These are phyloP conservation scores for Cryoendolithus antarcticus DNA, from an alignment of 2,329 filamentous ascomycete genomes.

Conservation along the genomic window DNA sequence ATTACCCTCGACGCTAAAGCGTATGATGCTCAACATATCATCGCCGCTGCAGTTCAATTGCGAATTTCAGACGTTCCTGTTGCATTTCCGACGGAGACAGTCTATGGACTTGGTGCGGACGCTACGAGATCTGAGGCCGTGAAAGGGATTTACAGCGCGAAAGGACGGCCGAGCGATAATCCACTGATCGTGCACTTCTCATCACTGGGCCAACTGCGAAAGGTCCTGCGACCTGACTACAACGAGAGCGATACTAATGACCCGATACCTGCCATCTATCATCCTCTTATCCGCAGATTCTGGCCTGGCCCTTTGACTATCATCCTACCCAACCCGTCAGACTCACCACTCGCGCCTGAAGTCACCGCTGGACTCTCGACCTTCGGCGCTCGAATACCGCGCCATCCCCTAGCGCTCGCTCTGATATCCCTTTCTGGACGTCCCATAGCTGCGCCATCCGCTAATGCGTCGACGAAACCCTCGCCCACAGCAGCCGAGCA, in stretches of 20 bases:
- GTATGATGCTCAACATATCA: slow-evolving; percentile 41
- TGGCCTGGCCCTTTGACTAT: slow-evolving; percentile 95
- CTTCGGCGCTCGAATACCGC: slow-evolving; percentile 84
- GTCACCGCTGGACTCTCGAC: slow-evolving; percentile 76
- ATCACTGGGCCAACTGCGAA: slow-evolving; percentile 63
- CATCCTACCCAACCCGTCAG: slow-evolving; percentile 62
- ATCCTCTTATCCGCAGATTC: slow-evolving; percentile 64
- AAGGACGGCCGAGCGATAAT: slow-evolving; percentile 85
- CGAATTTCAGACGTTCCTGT: slow-evolving; percentile 60
- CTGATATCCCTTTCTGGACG: slow-evolving; percentile 69
- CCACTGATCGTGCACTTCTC: slow-evolving; percentile 87
- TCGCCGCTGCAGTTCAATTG: slow-evolving; percentile 54
- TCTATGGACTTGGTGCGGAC: slow-evolving; percentile 94
- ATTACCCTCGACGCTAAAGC: slow-evolving; percentile 22
- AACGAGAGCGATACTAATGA: no score
- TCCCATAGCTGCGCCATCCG: slow-evolving; percentile 82
- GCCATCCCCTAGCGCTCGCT: slow-evolving; percentile 68
- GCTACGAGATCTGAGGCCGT: slow-evolving; percentile 77
- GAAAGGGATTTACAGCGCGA: slow-evolving; percentile 81
- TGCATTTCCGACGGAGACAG: slow-evolving; percentile 93
- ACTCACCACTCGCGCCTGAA: slow-evolving; percentile 67
- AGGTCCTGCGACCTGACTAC: slow-evolving; percentile 45
- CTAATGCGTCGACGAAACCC: slow-evolving; percentile 86
- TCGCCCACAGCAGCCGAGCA: slow-evolving; percentile 85
- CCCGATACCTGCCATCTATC: slow-evolving; percentile 62